Percentiles rank a stretch among this genome's conserved stretches.
Conservation (phyloP, 1,284 basidiomycete genomes). For the Inonotus obliquus region DNA sequence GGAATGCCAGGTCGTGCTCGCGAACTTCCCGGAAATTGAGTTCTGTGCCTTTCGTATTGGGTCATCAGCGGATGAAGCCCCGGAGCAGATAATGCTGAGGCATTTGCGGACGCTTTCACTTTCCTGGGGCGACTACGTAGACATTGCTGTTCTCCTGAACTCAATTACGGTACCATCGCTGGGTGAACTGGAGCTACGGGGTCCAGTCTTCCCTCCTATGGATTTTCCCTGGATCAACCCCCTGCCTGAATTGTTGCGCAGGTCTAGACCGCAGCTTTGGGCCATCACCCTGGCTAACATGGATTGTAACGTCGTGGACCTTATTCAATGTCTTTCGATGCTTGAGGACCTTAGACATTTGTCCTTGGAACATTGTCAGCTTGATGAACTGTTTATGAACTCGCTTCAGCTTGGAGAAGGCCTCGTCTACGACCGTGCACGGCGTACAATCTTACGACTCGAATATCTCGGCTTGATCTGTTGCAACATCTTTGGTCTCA, state of each 20-base stretch:
- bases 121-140: neutral
- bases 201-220: neutral
- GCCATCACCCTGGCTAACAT: neutral
- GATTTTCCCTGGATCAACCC: neutral
- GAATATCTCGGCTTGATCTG: neutral
- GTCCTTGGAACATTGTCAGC: neutral
- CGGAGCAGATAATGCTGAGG: neutral
- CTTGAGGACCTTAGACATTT: neutral
- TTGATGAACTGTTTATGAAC: neutral
- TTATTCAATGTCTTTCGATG: constrained; percentile 1
- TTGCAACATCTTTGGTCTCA: constrained; percentile 1
- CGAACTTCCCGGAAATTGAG: constrained; percentile 8
- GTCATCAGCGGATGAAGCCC: neutral
- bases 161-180: constrained; percentile 1
- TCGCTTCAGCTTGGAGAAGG: neutral
- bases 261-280: neutral
- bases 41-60: constrained; percentile 5
- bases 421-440: neutral
- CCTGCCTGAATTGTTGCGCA: neutral
- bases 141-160: neutral
- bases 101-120: constrained; percentile 3
- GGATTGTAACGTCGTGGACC: neutral
- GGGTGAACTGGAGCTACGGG: neutral
- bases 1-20: constrained; percentile 3
- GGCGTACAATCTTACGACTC: constrained; percentile 1